Base-by-base conservation (phyloP, 208 protist species). In the Leishmania tropica region DNA sequence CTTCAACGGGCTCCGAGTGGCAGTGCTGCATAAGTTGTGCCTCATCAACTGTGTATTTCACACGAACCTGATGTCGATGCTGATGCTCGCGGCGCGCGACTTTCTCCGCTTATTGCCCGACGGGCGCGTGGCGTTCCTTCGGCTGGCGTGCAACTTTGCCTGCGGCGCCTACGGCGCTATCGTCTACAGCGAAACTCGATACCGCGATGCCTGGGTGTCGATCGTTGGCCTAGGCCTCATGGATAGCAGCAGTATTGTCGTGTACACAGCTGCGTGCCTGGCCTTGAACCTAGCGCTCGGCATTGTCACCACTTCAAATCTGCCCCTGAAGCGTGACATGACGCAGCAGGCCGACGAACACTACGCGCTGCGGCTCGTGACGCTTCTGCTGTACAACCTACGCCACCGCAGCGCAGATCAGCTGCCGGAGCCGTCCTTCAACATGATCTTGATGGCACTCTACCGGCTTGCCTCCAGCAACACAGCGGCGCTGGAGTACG, bases 191-290 rank as follows among this genome's bases (percentile, higher is more conserved):
- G 89, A 92, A 70, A n/a, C 1, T 21, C 85, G 84, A 3, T 90
- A 89, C 75, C 70, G 80, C 42, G 51, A 74, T 35, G 70, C 85
- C 21, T 97, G 92, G 88, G 91, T 96, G 28, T 90, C 89, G 28
- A 71, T 83, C 6, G 88, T 94, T 40, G 95, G 93, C 1, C 76
- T 91, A 13, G 92, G 88, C 2, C 72, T 98, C 11, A 83, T 92
- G 75, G 93, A 96, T 67, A 67, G 79, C 58, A 80, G 80, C 70
- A 80, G 65, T 47, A 83, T 87, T 11, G 89, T 96, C 68, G 86
- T 92, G 10, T 96, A 96, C 82, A 91, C 93, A 0, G 93, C 90
- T 0, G 89, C 95, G 24, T 94, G 92, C 53, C 84, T 98, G 1
- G 87, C 93, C 2, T 56, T 91, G 7, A 96, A 96, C 82, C 37